These are phyloP conservation scores for Coemansia sp. DNA, from an alignment of 192 early-diverging fungal species.

Conservation along the genomic window DNA sequence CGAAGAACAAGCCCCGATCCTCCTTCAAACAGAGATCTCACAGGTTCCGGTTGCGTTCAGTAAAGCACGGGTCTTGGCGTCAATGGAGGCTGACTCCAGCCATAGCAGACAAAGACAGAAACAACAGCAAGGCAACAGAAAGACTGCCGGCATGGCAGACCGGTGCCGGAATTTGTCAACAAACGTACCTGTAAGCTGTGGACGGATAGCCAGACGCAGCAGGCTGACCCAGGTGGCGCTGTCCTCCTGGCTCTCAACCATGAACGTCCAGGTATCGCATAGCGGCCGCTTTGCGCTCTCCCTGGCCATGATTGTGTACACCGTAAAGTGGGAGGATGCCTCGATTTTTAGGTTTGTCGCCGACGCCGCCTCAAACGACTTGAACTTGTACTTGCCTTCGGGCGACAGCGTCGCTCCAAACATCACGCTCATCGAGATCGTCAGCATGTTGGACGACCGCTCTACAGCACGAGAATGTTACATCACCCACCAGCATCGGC, in stretches of 20 bases:
- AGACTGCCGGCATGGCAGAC: no score
- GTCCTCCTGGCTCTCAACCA: conserved; percentile 43
- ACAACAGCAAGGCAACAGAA: no score
- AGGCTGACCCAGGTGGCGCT: conserved; percentile 40
- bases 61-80: not conserved
- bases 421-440: conserved; percentile 47
- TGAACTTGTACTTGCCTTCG: conserved; percentile 51
- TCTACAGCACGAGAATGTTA: conserved; percentile 16
- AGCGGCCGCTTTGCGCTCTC: conserved; percentile 45
- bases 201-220: conserved; percentile 42
- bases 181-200: conserved; percentile 34
- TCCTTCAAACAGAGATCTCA: no score
- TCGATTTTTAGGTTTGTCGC: conserved; percentile 27
- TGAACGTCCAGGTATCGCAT: conserved; percentile 55
- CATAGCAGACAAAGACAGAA: not conserved
- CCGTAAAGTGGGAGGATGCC: conserved; percentile 53
- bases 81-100: not conserved
- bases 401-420: conserved; percentile 53
- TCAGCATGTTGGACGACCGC: conserved; percentile 44
- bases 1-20: not conserved
- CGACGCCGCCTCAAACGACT: conserved; percentile 43
- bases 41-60: no score
- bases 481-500: no score
- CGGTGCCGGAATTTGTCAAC: not conserved
- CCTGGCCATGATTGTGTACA: conserved; percentile 45